Percentiles rank a stretch among this genome's conserved stretches.
Conservation (phyloP, 1,139 yeast species). For the Candida albicans region DNA sequence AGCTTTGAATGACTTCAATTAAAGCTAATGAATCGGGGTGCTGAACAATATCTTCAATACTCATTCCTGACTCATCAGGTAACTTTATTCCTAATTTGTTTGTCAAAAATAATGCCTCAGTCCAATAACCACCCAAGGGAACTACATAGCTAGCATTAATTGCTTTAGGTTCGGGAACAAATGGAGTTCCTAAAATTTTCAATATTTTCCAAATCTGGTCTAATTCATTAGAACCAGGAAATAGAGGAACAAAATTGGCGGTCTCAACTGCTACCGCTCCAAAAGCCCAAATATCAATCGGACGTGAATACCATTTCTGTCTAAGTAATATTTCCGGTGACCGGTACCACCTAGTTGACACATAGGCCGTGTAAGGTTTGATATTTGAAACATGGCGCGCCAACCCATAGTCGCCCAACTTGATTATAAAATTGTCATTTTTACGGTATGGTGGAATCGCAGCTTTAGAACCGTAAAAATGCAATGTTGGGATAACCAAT, state of each 20-base stretch:
- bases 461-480: slow-evolving; percentile 50
- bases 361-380: slow-evolving; percentile 72
- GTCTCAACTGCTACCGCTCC: slow-evolving; percentile 84
- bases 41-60: slow-evolving; percentile 28
- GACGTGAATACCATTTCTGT: slow-evolving; percentile 62
- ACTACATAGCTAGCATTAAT: slow-evolving; percentile 18
- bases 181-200: slow-evolving; percentile 71
- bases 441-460: slow-evolving; percentile 38
- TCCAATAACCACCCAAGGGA: slow-evolving; percentile 72
- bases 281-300: slow-evolving; percentile 94
- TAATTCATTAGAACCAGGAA: slow-evolving; percentile 78
- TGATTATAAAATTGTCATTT: slow-evolving; percentile 59
- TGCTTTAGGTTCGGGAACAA: slow-evolving; percentile 12
- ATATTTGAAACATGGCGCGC: slow-evolving; percentile 62
- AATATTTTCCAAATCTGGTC: slow-evolving; percentile 76
- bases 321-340: slow-evolving; percentile 88
- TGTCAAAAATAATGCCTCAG: slow-evolving; percentile 54
- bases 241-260: slow-evolving; percentile 72
- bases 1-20: slow-evolving; percentile 52
- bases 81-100: slow-evolving; percentile 51
- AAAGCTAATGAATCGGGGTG: slow-evolving; percentile 29
- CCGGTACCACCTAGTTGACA: slow-evolving; percentile 94
- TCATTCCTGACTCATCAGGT: slow-evolving; percentile 42
- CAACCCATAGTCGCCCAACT: slow-evolving; percentile 90
- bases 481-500: slow-evolving; percentile 58